Conservation (phyloP, 129 eudicot species). For the Logfia minima region DNA sequence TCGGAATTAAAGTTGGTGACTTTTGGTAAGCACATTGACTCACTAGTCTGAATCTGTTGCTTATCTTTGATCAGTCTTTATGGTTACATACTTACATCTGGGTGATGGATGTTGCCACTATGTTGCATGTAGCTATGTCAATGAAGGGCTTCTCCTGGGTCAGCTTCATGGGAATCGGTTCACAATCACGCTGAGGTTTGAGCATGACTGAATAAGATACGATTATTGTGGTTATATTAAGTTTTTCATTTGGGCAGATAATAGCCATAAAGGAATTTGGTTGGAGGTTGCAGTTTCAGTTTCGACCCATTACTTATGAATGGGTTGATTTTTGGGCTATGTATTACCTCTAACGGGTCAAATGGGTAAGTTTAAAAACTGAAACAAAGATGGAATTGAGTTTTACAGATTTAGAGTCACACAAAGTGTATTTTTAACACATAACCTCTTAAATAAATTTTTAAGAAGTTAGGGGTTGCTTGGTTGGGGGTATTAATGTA, state of each 20-base stretch:
- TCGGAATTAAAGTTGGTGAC: conserved; percentile 87
- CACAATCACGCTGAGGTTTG: conserved; percentile 81
- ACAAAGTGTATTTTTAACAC: not conserved
- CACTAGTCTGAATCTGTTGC: conserved; percentile 5
- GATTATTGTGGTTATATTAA: conserved; percentile 2
- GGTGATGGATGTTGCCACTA: conserved; percentile 16
- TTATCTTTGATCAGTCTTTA: conserved; percentile 15
- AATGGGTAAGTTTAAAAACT: not conserved
- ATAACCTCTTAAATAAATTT: not conserved
- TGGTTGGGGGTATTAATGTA: no score
- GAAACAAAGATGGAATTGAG: not conserved
- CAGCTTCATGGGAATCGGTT: conserved; percentile 88
- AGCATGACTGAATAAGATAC: conserved; percentile 8
- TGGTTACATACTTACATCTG: not conserved
- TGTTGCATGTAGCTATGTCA: conserved; percentile 68
- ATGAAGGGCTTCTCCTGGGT: conserved; percentile 91
- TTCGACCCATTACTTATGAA: not conserved
- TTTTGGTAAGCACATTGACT: conserved; percentile 58
- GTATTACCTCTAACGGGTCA: not conserved
- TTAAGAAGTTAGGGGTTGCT: not conserved
- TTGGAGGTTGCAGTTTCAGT: not conserved
- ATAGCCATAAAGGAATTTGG: conserved; percentile 1
- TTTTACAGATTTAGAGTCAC: not conserved
- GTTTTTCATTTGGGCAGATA: not conserved
- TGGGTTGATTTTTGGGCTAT: not conserved